phyloP scores from a whole-genome alignment of 257 asterid species.

The Hygrophila difformis region DNA sequence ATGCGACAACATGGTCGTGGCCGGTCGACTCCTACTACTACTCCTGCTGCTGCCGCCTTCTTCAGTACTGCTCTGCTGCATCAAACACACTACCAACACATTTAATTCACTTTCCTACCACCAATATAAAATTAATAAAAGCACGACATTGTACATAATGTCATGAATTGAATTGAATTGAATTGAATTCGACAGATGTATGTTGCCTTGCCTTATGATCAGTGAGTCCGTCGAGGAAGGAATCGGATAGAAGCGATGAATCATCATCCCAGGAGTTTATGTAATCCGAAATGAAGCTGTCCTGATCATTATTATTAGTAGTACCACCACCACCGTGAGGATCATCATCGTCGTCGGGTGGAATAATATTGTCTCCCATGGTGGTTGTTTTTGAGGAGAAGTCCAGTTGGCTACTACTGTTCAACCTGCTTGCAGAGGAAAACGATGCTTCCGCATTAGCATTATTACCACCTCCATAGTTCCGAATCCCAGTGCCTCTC shows the following conservation, averaged over 20 bases:
- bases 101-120: too few relatives aligned
- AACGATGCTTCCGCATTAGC: constrained; percentile 30
- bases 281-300: constrained; percentile 28
- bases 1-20: constrained; percentile 40
- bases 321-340: constrained; percentile 22
- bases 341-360: constrained; percentile 15
- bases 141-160: not conserved
- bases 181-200: too few relatives aligned
- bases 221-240: constrained; percentile 22
- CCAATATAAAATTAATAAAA: not conserved
- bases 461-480: constrained; percentile 31
- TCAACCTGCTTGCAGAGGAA: constrained; percentile 37
- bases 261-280: constrained; percentile 59
- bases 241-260: constrained; percentile 25
- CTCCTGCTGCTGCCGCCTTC: too few relatives aligned
- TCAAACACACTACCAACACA: too few relatives aligned
- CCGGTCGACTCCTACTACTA: constrained; percentile 27
- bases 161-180: constrained; percentile 27
- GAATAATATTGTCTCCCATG: constrained; percentile 19
- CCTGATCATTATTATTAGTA: constrained; percentile 26
- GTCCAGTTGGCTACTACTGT: constrained; percentile 23
- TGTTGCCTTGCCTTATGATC: too few relatives aligned
- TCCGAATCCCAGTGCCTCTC: constrained; percentile 41
- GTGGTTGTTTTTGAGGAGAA: constrained; percentile 20
- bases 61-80: too few relatives aligned